Conservation (phyloP, 805 yeast genomes). For the Clavispora asparagi region DNA sequence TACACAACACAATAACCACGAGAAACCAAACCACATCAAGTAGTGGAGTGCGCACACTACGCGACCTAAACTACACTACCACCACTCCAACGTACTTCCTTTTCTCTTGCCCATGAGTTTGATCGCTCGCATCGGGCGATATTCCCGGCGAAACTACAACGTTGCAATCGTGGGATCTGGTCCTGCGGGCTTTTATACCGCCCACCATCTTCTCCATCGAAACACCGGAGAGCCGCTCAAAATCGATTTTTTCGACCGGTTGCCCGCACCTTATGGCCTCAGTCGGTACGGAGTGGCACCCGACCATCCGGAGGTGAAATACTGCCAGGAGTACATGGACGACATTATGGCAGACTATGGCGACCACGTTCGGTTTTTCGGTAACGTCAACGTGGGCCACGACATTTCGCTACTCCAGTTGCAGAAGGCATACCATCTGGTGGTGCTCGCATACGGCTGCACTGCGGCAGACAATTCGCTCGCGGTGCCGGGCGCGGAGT, state of each 20-base stretch:
- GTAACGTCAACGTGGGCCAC: constrained; percentile 66
- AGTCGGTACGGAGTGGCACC: constrained; percentile 98
- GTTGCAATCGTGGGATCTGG: constrained; percentile 91
- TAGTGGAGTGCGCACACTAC: neutral
- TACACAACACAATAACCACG: too few relatives aligned
- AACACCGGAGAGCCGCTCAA: constrained; percentile 24
- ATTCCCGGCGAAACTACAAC: constrained; percentile 14
- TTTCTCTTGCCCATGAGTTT: neutral
- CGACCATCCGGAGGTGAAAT: constrained; percentile 95
- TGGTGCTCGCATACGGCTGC: constrained; percentile 82
- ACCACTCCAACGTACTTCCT: too few relatives aligned
- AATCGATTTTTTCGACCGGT: constrained; percentile 74
- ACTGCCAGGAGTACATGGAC: constrained; percentile 68
- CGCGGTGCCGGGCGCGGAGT: constrained; percentile 56
- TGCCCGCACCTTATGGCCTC: constrained; percentile 89
- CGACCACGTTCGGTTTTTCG: constrained; percentile 46
- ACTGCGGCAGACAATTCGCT: constrained; percentile 48
- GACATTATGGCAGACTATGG: constrained; percentile 33
- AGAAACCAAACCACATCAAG: too few relatives aligned
- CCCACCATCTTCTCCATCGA: constrained; percentile 38
- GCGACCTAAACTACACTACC: neutral
- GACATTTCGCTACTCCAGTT: constrained; percentile 51
- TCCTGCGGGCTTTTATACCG: constrained; percentile 52
- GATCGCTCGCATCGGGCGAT: neutral
- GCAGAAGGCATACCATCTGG: constrained; percentile 56